These are phyloP conservation scores for Ascochyta fabae DNA, from an alignment of 2,329 filamentous ascomycete genomes.

Conservation along the genomic window DNA sequence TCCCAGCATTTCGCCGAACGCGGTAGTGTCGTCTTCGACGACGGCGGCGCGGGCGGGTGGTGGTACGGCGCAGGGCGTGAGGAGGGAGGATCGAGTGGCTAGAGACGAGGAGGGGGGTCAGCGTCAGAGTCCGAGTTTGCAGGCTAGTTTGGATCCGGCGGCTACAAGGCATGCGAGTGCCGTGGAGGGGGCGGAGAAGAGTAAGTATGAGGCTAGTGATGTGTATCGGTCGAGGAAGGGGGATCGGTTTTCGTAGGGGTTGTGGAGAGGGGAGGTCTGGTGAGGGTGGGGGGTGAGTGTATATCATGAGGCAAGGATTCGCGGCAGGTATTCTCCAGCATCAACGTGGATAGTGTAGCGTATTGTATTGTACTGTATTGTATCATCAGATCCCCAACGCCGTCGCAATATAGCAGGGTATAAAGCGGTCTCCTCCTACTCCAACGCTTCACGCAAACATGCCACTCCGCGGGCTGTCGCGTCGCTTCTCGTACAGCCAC, in stretches of 20 bases:
- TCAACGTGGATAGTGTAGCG: too few species aligned
- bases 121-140: constrained; percentile 67
- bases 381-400: constrained; percentile 14
- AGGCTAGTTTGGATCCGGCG: constrained; percentile 80
- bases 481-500: constrained; percentile 89
- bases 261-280: too few species aligned
- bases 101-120: constrained; percentile 6
- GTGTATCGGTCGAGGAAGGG: constrained; percentile 82
- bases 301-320: too few species aligned
- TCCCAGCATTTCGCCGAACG: constrained; percentile 20
- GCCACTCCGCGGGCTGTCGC: constrained; percentile 56
- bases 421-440: constrained; percentile 28
- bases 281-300: too few species aligned
- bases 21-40: constrained; percentile 14
- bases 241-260: constrained; percentile 70
- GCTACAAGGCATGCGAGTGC: constrained; percentile 81
- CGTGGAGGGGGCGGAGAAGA: constrained; percentile 74
- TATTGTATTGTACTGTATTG: too few species aligned
- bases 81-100: constrained; percentile 13
- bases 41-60: constrained; percentile 16
- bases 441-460: constrained; percentile 34
- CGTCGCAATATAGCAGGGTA: constrained; percentile 44
- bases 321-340: too few species aligned
- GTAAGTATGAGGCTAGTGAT: constrained; percentile 83
- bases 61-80: constrained; percentile 1